Evolutionary conservation across 192 early-diverging fungal species (phyloP), one percentile per base, ranked within the genome.

Genomic region (Podila horticola): DNA sequence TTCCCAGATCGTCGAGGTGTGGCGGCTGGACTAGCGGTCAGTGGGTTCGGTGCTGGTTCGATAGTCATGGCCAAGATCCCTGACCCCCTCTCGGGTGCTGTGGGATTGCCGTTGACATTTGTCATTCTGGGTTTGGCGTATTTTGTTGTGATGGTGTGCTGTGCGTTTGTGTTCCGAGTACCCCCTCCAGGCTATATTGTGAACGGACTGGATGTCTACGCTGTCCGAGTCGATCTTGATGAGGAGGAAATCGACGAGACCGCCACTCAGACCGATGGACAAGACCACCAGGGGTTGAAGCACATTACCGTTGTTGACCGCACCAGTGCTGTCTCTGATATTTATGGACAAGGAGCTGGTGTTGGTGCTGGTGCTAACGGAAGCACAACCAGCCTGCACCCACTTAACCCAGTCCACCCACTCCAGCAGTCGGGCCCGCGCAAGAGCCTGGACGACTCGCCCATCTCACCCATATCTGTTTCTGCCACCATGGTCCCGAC

Each of bases 11-110:
- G 84, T 2, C 85, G 89, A 26, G 90, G 89, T 19, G 81, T 88
- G 5, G 89, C 89, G 9, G 85, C 88, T 31, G 89, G 89, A 13
- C 79, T 91, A 41, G 92, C 92, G 17, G 93, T 93, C 64, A 90
- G 90, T 79, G 92, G 91, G 9, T 94, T 94, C 81, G 93, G 91
- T 52, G 91, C 87, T 31, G 93, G 93, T 2, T 88, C 90, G 22
- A 90, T 93, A 63, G 90, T 91, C 17, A 90, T 90, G 64, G 89
- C 91, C 57, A 87, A 86, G 73, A 88, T 91, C 58, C 91, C 91
- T 58, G 86, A 88, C 41, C 82, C 81, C 61, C 87, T 94, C 19
- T 74, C 93, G 55, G 84, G 86, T 20, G 49, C 75, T 52, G 82
- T 87, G 0, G 90, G 86, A 22, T 79, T 93, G 17, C 87, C 90